A percentile compares a stretch with the other conserved stretches of the same genome.
Evolutionary conservation across 2,329 filamentous ascomycete genomes (phyloP).

Genomic region (Hirsutella minnesotensis): DNA sequence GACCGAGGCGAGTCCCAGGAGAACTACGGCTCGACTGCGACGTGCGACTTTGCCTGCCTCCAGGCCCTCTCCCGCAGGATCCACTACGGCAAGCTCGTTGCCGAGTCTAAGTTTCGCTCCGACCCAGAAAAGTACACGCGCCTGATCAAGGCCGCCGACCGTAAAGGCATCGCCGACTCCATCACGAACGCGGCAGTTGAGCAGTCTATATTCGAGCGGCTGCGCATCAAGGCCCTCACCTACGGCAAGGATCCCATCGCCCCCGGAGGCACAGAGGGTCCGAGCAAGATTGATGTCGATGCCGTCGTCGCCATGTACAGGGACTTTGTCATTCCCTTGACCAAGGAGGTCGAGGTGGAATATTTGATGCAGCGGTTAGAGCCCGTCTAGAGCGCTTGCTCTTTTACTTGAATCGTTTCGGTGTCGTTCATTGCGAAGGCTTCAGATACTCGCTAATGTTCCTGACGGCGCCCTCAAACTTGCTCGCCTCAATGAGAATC

Average conservation of each 20-base stretch:
- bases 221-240: slow-evolving; percentile 80
- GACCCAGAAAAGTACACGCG: slow-evolving; percentile 70
- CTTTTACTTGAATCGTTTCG: not conserved
- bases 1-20: slow-evolving; percentile 80
- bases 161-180: slow-evolving; percentile 70
- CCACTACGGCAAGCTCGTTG: slow-evolving; percentile 97
- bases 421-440: slow-evolving; percentile 27
- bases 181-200: slow-evolving; percentile 89
- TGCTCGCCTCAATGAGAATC: slow-evolving; percentile 72
- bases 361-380: slow-evolving; percentile 90
- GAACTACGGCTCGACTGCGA: slow-evolving; percentile 90
- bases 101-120: slow-evolving; percentile 84
- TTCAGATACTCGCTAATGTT: slow-evolving; percentile 64
- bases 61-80: slow-evolving; percentile 85
- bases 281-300: slow-evolving; percentile 79
- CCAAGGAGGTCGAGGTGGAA: slow-evolving; percentile 97
- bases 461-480: slow-evolving; percentile 65
- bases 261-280: slow-evolving; percentile 37
- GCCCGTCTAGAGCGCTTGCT: slow-evolving; percentile 6
- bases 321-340: slow-evolving; percentile 89
- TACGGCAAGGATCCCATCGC: slow-evolving; percentile 83
- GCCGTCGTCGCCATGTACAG: slow-evolving; percentile 85
- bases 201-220: slow-evolving; percentile 75
- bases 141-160: slow-evolving; percentile 71
- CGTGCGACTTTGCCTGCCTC: slow-evolving; percentile 79